A percentile compares a stretch with the other conserved stretches of the same genome.
phyloP scores from a whole-genome alignment of 2,329 filamentous ascomycete genomes.

The Pseudogymnoascus sp. region DNA sequence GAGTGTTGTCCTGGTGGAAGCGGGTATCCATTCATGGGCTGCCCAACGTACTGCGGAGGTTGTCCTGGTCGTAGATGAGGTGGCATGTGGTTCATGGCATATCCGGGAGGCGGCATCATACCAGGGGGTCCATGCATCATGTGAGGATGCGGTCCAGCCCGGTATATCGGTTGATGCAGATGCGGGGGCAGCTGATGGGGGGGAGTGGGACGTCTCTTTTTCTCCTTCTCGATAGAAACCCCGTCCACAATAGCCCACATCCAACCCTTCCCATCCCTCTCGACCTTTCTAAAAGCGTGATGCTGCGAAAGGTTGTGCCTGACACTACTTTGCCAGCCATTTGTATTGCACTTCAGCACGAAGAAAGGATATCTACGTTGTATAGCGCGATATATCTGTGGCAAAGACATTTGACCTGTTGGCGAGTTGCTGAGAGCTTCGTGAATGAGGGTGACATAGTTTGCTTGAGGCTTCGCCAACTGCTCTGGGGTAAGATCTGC shows the following conservation, averaged over 20 bases:
- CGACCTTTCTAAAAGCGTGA: conserved; percentile 46
- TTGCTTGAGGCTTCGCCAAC: conserved; percentile 55
- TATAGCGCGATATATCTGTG: conserved; percentile 53
- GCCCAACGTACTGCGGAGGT: conserved; percentile 19
- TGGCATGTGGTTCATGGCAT: conserved; percentile 18
- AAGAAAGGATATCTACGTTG: conserved; percentile 51
- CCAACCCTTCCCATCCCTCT: conserved; percentile 47
- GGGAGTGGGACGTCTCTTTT: conserved; percentile 37
- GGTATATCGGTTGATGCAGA: conserved; percentile 25
- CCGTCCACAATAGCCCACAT: conserved; percentile 48
- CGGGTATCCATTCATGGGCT: conserved; percentile 18
- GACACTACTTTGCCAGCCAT: conserved; percentile 56
- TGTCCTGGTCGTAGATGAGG: conserved; percentile 22
- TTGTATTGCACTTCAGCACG: conserved; percentile 44
- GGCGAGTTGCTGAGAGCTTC: conserved; percentile 45
- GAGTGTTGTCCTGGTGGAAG: conserved; percentile 15
- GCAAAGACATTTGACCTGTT: conserved; percentile 45
- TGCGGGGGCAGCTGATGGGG: conserved; percentile 29
- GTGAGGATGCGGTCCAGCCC: conserved; percentile 20
- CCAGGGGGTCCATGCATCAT: conserved; percentile 20
- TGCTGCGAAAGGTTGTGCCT: conserved; percentile 53
- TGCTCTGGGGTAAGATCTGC: conserved; percentile 62
- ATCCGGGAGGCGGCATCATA: conserved; percentile 22
- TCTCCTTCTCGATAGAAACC: conserved; percentile 49
- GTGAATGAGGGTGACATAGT: conserved; percentile 51